Evolutionary conservation across 768 basidiomycete genomes (phyloP).

Genomic region (Sarcomyxa edulis): DNA sequence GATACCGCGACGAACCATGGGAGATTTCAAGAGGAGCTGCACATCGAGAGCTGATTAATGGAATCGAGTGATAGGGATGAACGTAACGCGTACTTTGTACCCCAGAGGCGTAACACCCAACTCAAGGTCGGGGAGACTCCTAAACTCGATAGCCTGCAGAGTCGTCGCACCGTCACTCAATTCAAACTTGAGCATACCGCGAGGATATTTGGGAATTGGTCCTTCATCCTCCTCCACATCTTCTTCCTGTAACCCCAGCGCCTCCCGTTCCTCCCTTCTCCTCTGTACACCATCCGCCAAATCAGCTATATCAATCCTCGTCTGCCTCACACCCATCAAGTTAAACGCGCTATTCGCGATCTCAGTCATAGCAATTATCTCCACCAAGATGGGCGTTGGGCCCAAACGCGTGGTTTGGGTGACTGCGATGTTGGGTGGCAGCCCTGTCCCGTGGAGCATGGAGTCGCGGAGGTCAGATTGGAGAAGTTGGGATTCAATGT

Average conservation of each 20-base stretch:
- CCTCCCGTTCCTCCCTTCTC: conserved; percentile 60
- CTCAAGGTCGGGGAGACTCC: conserved; percentile 53
- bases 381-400: conserved; percentile 57
- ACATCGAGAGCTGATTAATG: not conserved
- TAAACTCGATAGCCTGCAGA: conserved; percentile 77
- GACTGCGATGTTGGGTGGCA: conserved; percentile 40
- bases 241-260: conserved; percentile 35
- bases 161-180: conserved; percentile 72
- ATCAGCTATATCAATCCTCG: conserved; percentile 5
- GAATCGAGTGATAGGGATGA: not conserved
- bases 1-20: conserved; percentile 61
- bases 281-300: conserved; percentile 56
- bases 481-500: conserved; percentile 63
- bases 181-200: conserved; percentile 72
- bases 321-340: conserved; percentile 58
- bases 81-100: conserved; percentile 55
- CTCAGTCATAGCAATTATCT: conserved; percentile 76
- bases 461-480: conserved; percentile 71
- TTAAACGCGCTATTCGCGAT: conserved; percentile 81
- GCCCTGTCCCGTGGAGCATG: conserved; percentile 64
- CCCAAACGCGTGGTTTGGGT: conserved; percentile 30
- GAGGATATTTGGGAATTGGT: conserved; percentile 75
- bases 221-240: conserved; percentile 50
- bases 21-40: conserved; percentile 68
- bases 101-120: conserved; percentile 79